phyloP scores from a whole-genome alignment of 1,284 basidiomycete genomes.

The Ceratobasidium sp. region DNA sequence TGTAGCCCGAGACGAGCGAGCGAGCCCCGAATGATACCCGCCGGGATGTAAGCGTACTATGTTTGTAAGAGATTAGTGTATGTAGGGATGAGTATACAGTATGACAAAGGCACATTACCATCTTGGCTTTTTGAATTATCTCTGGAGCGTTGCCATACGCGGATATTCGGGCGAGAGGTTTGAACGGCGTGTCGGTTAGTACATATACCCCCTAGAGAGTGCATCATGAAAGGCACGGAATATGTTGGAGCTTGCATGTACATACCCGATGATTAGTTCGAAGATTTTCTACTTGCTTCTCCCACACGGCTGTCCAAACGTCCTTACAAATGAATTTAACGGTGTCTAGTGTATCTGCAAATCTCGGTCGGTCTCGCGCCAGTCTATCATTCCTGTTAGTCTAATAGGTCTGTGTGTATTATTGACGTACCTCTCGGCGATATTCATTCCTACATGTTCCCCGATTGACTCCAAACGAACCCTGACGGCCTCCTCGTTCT shows the following conservation, averaged over 20 bases:
- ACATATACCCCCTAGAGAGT: constrained; percentile 85
- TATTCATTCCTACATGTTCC: constrained; percentile 84
- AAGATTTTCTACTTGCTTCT: constrained; percentile 95
- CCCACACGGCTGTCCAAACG: constrained; percentile 87
- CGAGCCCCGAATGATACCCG: constrained; percentile 85
- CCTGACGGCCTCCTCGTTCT: constrained; percentile 77
- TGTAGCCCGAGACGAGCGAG: constrained; percentile 80
- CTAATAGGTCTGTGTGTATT: neutral
- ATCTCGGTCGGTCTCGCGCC: constrained; percentile 60
- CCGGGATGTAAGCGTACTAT: constrained; percentile 80
- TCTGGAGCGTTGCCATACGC: constrained; percentile 79
- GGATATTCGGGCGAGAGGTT: constrained; percentile 81
- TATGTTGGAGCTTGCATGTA: constrained; percentile 56
- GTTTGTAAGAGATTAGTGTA: neutral
- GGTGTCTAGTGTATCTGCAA: constrained; percentile 85
- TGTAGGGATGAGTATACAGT: constrained; percentile 9
- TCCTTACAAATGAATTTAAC: constrained; percentile 98
- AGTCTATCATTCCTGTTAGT: constrained; percentile 23
- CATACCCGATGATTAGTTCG: constrained; percentile 90
- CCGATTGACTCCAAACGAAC: constrained; percentile 84
- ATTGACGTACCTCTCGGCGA: constrained; percentile 78
- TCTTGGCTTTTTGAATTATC: constrained; percentile 74
- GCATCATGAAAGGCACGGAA: constrained; percentile 43
- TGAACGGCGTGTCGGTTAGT: constrained; percentile 90
- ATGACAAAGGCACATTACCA: constrained; percentile 60